These are phyloP conservation scores for Coccomyxa subellipsoidea DNA, from an alignment of 163 green algal genomes.

Conservation along the genomic window DNA sequence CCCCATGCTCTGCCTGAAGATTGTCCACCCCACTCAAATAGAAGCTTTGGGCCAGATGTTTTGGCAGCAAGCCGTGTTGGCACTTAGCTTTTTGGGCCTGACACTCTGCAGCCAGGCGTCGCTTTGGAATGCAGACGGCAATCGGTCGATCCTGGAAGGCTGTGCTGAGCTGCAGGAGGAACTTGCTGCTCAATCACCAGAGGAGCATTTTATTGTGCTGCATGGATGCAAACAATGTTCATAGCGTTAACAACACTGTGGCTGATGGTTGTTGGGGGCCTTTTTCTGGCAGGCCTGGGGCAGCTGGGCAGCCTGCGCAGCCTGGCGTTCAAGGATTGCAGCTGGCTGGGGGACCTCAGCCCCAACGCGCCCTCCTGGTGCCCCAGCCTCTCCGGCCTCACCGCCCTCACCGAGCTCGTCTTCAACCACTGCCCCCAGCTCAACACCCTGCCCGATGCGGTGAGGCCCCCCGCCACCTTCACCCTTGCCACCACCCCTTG, in stretches of 20 bases:
- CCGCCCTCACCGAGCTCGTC: neutral
- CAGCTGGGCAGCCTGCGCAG: neutral
- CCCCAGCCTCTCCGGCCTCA: neutral
- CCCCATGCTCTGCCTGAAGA: too few species aligned
- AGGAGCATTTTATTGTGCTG: too few species aligned
- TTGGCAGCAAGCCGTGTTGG: too few species aligned
- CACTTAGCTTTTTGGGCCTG: too few species aligned
- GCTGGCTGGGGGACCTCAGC: neutral
- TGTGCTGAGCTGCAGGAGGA: too few species aligned
- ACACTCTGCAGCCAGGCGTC: too few species aligned
- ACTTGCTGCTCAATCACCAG: too few species aligned
- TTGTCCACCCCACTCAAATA: too few species aligned
- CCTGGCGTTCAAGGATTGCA: slow-evolving; percentile 10
- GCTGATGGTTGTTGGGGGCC: neutral
- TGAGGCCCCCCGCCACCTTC: neutral
- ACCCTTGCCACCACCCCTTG: neutral
- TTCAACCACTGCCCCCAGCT: slow-evolving; percentile 4
- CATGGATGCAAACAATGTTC: too few species aligned
- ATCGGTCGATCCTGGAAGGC: too few species aligned
- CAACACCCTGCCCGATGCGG: slow-evolving; percentile 3
- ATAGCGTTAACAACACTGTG: neutral
- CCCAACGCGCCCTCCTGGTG: slow-evolving; percentile 1
- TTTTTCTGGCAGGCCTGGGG: neutral
- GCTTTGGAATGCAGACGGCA: too few species aligned
- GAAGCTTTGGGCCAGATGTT: too few species aligned